These are phyloP conservation scores for Torulaspora pretoriensis DNA, from an alignment of 1,139 yeast genomes.

Conservation along the genomic window DNA sequence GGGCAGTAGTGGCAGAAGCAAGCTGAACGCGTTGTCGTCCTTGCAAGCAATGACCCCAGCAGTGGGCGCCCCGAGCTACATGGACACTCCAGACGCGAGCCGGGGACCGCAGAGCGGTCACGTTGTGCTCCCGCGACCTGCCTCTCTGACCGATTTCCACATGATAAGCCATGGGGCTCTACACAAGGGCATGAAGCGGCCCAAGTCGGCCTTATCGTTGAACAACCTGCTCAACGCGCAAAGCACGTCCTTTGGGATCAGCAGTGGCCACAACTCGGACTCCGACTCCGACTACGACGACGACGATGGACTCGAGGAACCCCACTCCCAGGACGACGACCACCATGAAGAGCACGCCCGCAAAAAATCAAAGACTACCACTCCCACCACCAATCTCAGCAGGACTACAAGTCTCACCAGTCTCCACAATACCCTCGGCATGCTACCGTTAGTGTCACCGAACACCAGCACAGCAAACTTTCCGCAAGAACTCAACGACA, in stretches of 20 bases:
- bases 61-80: conserved; percentile 10
- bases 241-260: conserved; percentile 41
- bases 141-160: conserved; percentile 26
- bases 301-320: conserved; percentile 14
- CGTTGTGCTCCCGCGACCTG: conserved; percentile 25
- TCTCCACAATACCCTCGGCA: conserved; percentile 1
- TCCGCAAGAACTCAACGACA: conserved; percentile 23
- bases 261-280: conserved; percentile 20
- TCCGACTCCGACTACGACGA: conserved; percentile 22
- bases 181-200: conserved; percentile 12
- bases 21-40: conserved; percentile 37
- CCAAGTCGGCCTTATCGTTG: conserved; percentile 29
- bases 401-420: conserved; percentile 15
- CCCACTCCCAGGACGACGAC: conserved; percentile 12
- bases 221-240: conserved; percentile 22
- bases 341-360: conserved; percentile 20
- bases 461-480: conserved; percentile 8
- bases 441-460: conserved; percentile 3
- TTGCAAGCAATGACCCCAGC: conserved; percentile 41
- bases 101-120: conserved; percentile 2
- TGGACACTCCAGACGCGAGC: conserved; percentile 21
- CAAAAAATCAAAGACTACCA: conserved; percentile 26
- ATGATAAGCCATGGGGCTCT: neutral
- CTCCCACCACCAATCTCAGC: conserved; percentile 26
- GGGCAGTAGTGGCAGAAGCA: conserved; percentile 20